Percentiles rank a stretch among this genome's conserved stretches.
phyloP scores from a whole-genome alignment of 148 eudicot genomes.

The Arctostaphylos glauca region DNA sequence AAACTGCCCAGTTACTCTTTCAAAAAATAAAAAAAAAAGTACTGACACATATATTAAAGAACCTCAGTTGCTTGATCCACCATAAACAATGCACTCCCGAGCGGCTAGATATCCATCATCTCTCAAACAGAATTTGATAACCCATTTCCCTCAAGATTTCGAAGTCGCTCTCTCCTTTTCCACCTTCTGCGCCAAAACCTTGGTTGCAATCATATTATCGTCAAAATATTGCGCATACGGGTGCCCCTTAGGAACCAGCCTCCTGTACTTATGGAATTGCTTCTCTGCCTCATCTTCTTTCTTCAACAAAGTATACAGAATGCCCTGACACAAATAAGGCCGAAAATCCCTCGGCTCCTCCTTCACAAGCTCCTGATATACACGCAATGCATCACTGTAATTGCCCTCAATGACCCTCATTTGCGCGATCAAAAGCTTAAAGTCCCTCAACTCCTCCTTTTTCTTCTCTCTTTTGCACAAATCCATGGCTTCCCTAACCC shows the following conservation, averaged over 20 bases:
- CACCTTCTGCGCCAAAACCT: slow-evolving; percentile 59
- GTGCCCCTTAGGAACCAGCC: slow-evolving; percentile 78
- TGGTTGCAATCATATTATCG: slow-evolving; percentile 72
- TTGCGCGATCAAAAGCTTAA: slow-evolving; percentile 75
- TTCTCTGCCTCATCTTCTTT: slow-evolving; percentile 71
- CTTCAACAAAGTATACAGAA: slow-evolving; percentile 74
- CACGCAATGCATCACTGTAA: slow-evolving; percentile 65
- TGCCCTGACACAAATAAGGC: slow-evolving; percentile 93
- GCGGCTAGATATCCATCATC: not conserved
- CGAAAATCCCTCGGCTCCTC: slow-evolving; percentile 88
- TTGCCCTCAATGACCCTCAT: slow-evolving; percentile 66
- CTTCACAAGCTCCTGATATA: slow-evolving; percentile 73
- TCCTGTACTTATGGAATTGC: slow-evolving; percentile 74
- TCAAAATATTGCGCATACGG: slow-evolving; percentile 77
- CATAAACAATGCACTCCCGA: not conserved
- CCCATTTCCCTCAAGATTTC: slow-evolving; percentile 18
- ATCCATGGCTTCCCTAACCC: slow-evolving; percentile 49
- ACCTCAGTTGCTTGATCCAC: not conserved
- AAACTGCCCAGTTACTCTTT: not conserved
- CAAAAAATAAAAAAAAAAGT: not conserved
- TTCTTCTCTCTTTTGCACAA: slow-evolving; percentile 55
- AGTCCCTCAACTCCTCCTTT: slow-evolving; percentile 65
- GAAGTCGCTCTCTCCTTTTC: slow-evolving; percentile 51
- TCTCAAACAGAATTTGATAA: not conserved
- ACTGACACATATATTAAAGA: not conserved